Evolutionary conservation across 371 early-diverging fungal genomes (phyloP).

Genomic region (Apophysomyces variabilis): DNA sequence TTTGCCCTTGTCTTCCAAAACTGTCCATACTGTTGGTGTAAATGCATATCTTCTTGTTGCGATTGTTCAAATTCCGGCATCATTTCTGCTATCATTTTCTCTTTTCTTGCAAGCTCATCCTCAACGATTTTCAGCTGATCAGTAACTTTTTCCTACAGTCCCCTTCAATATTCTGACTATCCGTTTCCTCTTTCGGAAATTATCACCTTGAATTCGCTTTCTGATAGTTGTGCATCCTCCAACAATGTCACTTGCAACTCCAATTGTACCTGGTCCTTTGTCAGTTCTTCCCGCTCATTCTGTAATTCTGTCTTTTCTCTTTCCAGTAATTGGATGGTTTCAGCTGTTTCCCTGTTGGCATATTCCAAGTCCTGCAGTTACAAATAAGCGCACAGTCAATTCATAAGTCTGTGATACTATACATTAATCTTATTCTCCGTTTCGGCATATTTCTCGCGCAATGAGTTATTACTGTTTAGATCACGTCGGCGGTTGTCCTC

Average conservation of each 20-base stretch:
- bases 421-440: conserved; percentile 45
- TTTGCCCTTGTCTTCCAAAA: background rate
- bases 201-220: conserved; percentile 46
- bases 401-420: conserved; percentile 8
- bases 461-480: conserved; percentile 42
- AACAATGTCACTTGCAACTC: conserved; percentile 62
- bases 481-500: conserved; percentile 60
- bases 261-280: conserved; percentile 60
- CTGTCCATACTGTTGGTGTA: conserved; percentile 52
- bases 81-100: conserved; percentile 53
- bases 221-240: conserved; percentile 51
- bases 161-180: background rate
- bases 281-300: conserved; percentile 57
- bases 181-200: background rate
- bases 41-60: conserved; percentile 41
- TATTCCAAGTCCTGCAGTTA: conserved; percentile 34
- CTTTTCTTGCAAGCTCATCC: conserved; percentile 62
- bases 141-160: conserved; percentile 34
- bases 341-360: conserved; percentile 47
- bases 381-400: background rate
- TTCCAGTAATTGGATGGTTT: conserved; percentile 51
- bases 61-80: conserved; percentile 60
- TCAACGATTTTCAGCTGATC: conserved; percentile 54
- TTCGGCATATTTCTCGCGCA: conserved; percentile 39
- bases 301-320: conserved; percentile 63